Evolutionary conservation across 1,139 yeast species (phyloP).

Genomic region (Yamadazyma sp.): DNA sequence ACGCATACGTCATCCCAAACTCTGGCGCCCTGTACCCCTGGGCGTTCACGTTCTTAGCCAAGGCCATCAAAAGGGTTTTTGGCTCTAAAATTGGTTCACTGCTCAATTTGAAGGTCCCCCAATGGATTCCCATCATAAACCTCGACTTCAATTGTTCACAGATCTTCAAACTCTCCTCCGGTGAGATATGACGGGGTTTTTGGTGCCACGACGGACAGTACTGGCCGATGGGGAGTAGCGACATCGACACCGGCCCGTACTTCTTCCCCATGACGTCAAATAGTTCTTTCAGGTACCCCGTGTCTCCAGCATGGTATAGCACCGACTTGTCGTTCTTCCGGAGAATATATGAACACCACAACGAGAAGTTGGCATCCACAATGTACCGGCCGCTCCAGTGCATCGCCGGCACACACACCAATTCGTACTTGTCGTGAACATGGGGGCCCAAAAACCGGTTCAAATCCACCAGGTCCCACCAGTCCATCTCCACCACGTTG

Average conservation of each 20-base stretch:
- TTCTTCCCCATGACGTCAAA: conserved; percentile 62
- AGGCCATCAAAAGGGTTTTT: conserved; percentile 36
- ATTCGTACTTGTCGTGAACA: conserved; percentile 59
- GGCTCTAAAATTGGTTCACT: conserved; percentile 90
- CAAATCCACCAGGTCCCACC: conserved; percentile 80
- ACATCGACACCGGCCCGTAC: conserved; percentile 65
- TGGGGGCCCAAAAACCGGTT: conserved; percentile 27
- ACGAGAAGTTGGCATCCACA: conserved; percentile 71
- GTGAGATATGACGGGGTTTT: conserved; percentile 82
- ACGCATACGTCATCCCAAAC: conserved; percentile 43
- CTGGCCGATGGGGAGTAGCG: conserved; percentile 90
- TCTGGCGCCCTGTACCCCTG: conserved; percentile 35
- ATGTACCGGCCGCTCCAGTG: conserved; percentile 92
- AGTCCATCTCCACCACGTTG: conserved; percentile 71
- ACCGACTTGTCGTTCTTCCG: conserved; percentile 66
- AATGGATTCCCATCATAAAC: conserved; percentile 83
- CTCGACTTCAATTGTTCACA: conserved; percentile 61
- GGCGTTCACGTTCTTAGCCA: conserved; percentile 23
- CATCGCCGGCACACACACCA: conserved; percentile 94
- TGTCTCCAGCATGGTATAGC: conserved; percentile 91
- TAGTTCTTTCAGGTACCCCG: conserved; percentile 78
- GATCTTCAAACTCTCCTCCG: conserved; percentile 70
- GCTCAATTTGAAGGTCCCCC: conserved; percentile 92
- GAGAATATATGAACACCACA: conserved; percentile 87
- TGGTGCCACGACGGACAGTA: conserved; percentile 96